Evolutionary conservation across 768 basidiomycete species (phyloP), one percentile per base, ranked within the genome.

Genomic region (Harrya chromipes): DNA sequence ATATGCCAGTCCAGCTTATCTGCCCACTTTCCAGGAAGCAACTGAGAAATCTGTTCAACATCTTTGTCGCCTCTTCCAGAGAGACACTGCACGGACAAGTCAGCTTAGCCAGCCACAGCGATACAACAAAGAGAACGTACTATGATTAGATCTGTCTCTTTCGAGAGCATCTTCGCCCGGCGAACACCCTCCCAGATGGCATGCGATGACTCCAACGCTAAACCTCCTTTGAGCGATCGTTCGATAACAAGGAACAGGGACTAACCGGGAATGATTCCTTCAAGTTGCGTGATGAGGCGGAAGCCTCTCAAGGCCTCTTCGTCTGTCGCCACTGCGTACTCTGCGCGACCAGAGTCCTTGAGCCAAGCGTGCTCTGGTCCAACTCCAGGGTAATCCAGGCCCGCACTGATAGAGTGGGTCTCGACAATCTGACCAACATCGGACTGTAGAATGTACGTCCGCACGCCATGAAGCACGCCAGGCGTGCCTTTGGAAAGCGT

Each of bases 341-440:
- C 92, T 0, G 93, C 97, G 52, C 97, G 78, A 16, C 89, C 89
- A 4, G 86, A 87, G 63, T 97, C 94, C 70, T 97, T 97, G 65
- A 99, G 74, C 87, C 90, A 97, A 40, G 95, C 88, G 64, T 98
- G 97, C 69, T 99, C 97, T 9, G 97, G 97, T 19, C 97, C 97
- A 42, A 99, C 95, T 55, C 94, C 94, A 21, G 94, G 94, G 70
- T 97, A 97, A 70, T 97, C 94, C 38, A 97, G 75, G 17, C 94
- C 94, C 42, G 94, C 95, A 58, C 91, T 94, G 70, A 99, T 87
- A 4, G 94, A 97, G 70, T 98, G 94, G 9, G 95, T 97, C 70
- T 97, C 95, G 55, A 88, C 82, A 67, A 99, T 95, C 71, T 99
- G 97, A 36, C 97, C 97, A 12, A 81, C 81, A 23, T 76, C 65